Conservation (phyloP, 352 stramenopile species). For the Phytophthora pisi region DNA sequence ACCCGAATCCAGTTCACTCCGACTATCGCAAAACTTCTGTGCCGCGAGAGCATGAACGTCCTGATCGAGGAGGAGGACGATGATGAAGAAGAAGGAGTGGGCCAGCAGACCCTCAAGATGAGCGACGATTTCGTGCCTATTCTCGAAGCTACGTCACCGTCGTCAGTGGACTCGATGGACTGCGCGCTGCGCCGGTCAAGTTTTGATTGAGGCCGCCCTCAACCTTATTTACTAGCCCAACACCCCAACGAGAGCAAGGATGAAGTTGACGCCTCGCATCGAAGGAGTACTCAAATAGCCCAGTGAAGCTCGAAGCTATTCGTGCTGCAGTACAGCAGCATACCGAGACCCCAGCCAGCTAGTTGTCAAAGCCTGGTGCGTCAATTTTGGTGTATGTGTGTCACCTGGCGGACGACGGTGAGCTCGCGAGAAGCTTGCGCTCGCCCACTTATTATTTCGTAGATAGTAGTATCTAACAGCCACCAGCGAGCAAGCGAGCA, state of each 20-base stretch:
- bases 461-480: slow-evolving; percentile 32
- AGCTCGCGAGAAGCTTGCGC: slow-evolving; percentile 17
- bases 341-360: slow-evolving; percentile 15
- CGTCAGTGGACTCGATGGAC: slow-evolving; percentile 53
- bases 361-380: slow-evolving; percentile 25
- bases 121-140: slow-evolving; percentile 62
- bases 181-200: slow-evolving; percentile 41
- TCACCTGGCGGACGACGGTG: slow-evolving; percentile 28
- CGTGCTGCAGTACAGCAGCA: slow-evolving; percentile 16
- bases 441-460: slow-evolving; percentile 32
- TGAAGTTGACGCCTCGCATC: slow-evolving; percentile 13
- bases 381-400: slow-evolving; percentile 43
- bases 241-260: slow-evolving; percentile 15
- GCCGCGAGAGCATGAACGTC: slow-evolving; percentile 59
- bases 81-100: slow-evolving; percentile 33
- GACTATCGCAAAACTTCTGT: slow-evolving; percentile 49
- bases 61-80: slow-evolving; percentile 67
- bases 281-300: slow-evolving; percentile 20
- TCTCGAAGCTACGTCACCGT: slow-evolving; percentile 48
- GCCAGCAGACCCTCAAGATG: slow-evolving; percentile 29
- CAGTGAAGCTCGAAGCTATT: slow-evolving; percentile 7
- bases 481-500: slow-evolving; percentile 23
- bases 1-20: slow-evolving; percentile 52
- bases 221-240: slow-evolving; percentile 37
- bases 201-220: slow-evolving; percentile 35